These are phyloP conservation scores for Epithemia pelagica DNA, from an alignment of 108 stramenopile genomes.

Conservation along the genomic window DNA sequence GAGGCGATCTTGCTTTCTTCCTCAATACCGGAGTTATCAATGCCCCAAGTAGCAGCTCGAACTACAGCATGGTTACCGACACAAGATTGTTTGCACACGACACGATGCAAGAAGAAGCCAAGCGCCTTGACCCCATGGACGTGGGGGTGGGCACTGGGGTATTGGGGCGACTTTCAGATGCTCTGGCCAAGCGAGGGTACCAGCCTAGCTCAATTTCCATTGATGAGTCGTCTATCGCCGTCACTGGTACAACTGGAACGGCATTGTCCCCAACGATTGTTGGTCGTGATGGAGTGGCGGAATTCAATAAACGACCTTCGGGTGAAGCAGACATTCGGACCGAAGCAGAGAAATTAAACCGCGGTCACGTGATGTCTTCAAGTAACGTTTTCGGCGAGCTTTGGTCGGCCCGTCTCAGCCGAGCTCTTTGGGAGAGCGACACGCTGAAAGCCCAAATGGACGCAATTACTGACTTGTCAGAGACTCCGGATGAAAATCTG, in stretches of 20 bases:
- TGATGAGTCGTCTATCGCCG: neutral
- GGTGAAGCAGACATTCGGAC: neutral
- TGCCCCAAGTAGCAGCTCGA: slow-evolving; percentile 11
- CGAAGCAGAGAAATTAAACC: neutral
- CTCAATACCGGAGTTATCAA: slow-evolving; percentile 64
- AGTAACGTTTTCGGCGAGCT: slow-evolving; percentile 28
- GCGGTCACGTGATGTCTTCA: neutral
- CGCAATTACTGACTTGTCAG: neutral
- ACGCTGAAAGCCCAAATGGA: neutral
- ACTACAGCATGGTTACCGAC: slow-evolving; percentile 5
- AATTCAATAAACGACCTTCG: neutral
- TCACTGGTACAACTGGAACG: neutral
- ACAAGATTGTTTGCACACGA: slow-evolving; percentile 29
- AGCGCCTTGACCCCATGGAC: slow-evolving; percentile 19
- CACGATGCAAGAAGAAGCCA: slow-evolving; percentile 26
- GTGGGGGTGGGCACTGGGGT: slow-evolving; percentile 20
- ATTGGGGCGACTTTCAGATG: slow-evolving; percentile 9
- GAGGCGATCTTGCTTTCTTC: slow-evolving; percentile 52
- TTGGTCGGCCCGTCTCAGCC: slow-evolving; percentile 27
- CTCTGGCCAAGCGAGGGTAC: neutral
- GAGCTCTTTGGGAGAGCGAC: slow-evolving; percentile 7
- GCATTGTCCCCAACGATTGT: neutral
- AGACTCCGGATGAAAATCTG: slow-evolving; percentile 8
- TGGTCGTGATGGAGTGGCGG: slow-evolving; percentile 1
- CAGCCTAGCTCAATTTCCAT: slow-evolving; percentile 5